Base-by-base conservation (phyloP, 2,329 filamentous ascomycete species). In the Aspergillus pseudoviridinutans region DNA sequence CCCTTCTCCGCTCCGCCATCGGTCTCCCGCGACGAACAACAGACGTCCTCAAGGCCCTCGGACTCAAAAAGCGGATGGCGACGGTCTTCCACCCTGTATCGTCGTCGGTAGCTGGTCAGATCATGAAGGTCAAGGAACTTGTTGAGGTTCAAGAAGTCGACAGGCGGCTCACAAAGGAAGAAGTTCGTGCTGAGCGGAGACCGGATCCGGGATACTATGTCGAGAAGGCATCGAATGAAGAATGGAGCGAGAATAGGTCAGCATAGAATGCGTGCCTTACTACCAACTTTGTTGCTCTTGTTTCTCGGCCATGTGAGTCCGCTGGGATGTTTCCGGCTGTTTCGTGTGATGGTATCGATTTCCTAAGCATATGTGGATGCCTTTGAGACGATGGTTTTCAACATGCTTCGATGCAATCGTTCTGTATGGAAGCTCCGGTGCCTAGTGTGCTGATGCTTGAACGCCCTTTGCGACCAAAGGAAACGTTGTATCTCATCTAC, bases 111-210 rank as follows among this genome's bases (percentile, higher is more conserved):
- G 92, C 92, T 9, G 92, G 92, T 71, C 91, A 95, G 80, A 91
- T 97, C 70, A 88, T 97, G 82, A 88, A 89, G 76, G 91, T 97
- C 67, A 97, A 97, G 80, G 92, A 97, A 78, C 80, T 97, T 61
- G 90, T 97, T 49, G 82, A 85, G 54, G 91, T 96, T 38, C 80
- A 86, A 64, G 92, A 96, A 78, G 91, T 95, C 49, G 85, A 87
- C 35, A 73, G 77, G 60, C 74, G 82, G 32, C 72, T 91, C 76
- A 87, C 81, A 7, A 84, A 85, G 70, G 75, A 78, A 56, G 84
- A 96, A 79, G 82, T 96, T 69, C 86, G 86, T 77, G 84, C 82
- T 53, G 80, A 84, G 76, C 79, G 92, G 74, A 86, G 82, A 74
- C 91, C 92, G 3, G 90, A 93, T 60, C 79, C 82, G 1, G 92